phyloP scores from a whole-genome alignment of 176 grass and related monocot genomes.

The Musa troglodytarum region DNA sequence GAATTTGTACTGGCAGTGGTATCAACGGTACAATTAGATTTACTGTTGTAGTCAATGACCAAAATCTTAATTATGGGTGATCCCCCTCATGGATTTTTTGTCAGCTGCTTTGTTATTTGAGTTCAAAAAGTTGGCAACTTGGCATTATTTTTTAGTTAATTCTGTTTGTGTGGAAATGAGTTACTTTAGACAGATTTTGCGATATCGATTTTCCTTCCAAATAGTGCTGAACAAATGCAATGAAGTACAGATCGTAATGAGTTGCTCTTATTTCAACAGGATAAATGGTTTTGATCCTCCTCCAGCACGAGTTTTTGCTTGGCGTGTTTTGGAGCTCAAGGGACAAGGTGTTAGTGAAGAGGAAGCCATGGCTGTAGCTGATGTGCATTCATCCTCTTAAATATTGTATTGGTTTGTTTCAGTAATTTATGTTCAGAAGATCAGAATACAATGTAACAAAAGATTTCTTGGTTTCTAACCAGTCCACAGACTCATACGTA shows the following conservation, averaged over 20 bases:
- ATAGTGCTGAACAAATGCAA: background rate
- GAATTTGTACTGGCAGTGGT: background rate
- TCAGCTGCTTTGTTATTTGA: too few species aligned
- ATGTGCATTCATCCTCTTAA: constrained; percentile 33
- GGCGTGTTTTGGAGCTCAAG: constrained; percentile 71
- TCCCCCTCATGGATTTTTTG: too few species aligned
- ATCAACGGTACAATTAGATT: background rate
- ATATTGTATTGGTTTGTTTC: background rate
- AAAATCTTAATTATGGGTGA: too few species aligned
- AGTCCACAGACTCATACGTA: too few species aligned
- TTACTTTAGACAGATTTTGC: background rate
- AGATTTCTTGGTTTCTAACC: background rate
- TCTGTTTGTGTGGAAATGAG: background rate
- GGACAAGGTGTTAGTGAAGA: constrained; percentile 56
- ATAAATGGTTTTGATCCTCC: constrained; percentile 73
- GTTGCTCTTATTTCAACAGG: constrained; percentile 27
- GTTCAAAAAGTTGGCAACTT: too few species aligned
- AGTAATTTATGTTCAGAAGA: background rate
- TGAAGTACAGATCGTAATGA: background rate
- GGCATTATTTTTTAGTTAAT: background rate
- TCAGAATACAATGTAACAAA: background rate
- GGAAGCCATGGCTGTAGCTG: constrained; percentile 72
- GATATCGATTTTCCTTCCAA: background rate
- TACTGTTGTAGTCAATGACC: too few species aligned
- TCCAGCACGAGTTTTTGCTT: constrained; percentile 81